phyloP scores from a whole-genome alignment of 2,329 filamentous ascomycete species.

The Paramyrothecium roridum region DNA sequence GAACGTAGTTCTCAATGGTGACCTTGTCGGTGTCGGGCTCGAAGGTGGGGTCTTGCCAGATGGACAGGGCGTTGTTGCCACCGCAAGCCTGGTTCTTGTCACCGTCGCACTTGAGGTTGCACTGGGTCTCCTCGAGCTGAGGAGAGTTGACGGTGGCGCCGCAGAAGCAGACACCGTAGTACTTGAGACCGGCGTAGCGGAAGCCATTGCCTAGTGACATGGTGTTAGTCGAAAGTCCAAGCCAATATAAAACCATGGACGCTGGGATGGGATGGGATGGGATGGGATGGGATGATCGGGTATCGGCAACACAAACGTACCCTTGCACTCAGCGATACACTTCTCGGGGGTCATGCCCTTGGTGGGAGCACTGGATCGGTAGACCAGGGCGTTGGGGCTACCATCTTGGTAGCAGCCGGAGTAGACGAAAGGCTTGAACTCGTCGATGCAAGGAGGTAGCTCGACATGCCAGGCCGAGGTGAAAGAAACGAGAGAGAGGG shows the following conservation, averaged over 20 bases:
- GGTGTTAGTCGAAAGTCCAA: background rate
- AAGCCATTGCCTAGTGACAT: constrained; percentile 38
- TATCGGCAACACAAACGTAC: constrained; percentile 17
- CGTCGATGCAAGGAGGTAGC: constrained; percentile 39
- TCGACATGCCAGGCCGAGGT: constrained; percentile 39
- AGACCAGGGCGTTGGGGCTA: constrained; percentile 31
- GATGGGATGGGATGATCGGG: too few species aligned
- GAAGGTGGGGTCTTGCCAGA: constrained; percentile 48
- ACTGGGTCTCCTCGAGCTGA: constrained; percentile 48
- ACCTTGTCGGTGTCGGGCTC: constrained; percentile 38
- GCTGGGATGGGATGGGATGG: too few species aligned
- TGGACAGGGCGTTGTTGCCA: constrained; percentile 41
- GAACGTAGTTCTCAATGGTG: constrained; percentile 50
- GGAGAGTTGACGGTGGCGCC: constrained; percentile 50
- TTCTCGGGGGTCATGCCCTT: constrained; percentile 43
- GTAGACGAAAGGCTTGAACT: constrained; percentile 45
- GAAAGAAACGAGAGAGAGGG: constrained; percentile 31
- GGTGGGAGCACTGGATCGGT: constrained; percentile 33
- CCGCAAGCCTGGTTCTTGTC: constrained; percentile 45
- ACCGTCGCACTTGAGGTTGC: constrained; percentile 52
- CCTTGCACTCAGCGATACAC: constrained; percentile 48
- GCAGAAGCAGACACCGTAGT: constrained; percentile 52
- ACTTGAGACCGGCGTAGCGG: constrained; percentile 48
- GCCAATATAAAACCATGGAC: too few species aligned
- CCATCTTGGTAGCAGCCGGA: constrained; percentile 45